Evolutionary conservation across 352 stramenopile species (phyloP).

Genomic region (Globisporangium perplexum): DNA sequence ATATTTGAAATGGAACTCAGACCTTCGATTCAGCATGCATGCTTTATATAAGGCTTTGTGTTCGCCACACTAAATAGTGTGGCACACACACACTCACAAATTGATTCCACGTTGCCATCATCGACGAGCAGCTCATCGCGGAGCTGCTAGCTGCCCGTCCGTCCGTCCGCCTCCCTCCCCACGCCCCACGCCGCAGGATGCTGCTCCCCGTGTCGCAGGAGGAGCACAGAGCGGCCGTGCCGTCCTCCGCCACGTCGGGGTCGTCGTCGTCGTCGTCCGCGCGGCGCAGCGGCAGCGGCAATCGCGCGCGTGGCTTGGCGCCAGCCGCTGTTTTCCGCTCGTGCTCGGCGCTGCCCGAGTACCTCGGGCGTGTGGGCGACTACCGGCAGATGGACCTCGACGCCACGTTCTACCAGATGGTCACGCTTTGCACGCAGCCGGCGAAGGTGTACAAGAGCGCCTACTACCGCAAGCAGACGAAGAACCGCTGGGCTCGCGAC

Average conservation of each 20-base stretch:
- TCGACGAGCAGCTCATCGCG: too few species aligned
- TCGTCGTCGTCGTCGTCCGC: background rate
- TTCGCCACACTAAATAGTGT: too few species aligned
- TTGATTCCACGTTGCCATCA: background rate
- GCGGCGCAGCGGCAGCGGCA: background rate
- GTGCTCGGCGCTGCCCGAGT: constrained; percentile 74
- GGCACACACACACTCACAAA: too few species aligned
- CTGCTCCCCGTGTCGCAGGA: constrained; percentile 19
- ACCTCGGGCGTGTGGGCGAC: constrained; percentile 74
- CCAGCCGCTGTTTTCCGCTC: constrained; percentile 54
- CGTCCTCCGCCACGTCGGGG: background rate
- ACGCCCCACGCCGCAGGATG: too few species aligned
- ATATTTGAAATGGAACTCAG: background rate
- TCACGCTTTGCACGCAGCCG: constrained; percentile 79
- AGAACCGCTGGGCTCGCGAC: constrained; percentile 98
- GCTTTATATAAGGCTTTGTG: background rate
- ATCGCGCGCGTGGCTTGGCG: constrained; percentile 3
- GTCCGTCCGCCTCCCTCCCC: too few species aligned
- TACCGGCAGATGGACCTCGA: constrained; percentile 88
- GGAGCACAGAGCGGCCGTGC: background rate
- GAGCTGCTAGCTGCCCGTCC: background rate
- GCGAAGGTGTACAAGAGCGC: constrained; percentile 86
- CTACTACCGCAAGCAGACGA: constrained; percentile 92
- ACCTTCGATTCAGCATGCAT: background rate
- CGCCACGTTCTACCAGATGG: constrained; percentile 87